Conservation (phyloP, 2,329 filamentous ascomycete genomes). For the Colletotrichum chrysophilum region DNA sequence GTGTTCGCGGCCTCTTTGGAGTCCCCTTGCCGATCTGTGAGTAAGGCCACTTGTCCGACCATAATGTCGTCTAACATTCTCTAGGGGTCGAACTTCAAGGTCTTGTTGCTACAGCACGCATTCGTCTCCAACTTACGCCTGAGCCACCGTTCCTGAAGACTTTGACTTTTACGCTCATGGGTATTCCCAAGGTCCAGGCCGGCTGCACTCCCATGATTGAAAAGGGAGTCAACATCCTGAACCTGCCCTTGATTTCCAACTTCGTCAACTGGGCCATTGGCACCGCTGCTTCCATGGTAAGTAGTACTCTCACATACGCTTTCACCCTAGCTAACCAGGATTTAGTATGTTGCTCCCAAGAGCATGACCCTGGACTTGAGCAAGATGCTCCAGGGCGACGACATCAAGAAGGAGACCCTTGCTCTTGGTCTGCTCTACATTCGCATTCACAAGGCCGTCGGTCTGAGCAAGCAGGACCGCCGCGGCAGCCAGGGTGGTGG, state of each 20-base stretch:
- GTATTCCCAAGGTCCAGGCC: constrained; percentile 85
- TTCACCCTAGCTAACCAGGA: neutral
- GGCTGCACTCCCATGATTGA: constrained; percentile 94
- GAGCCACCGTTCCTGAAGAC: constrained; percentile 93
- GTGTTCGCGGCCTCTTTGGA: constrained; percentile 86
- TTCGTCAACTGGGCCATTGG: constrained; percentile 97
- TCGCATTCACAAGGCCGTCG: constrained; percentile 85
- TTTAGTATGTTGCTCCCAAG: constrained; percentile 84
- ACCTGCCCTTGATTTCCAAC: constrained; percentile 90
- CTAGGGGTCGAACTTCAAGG: constrained; percentile 74
- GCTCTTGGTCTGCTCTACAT: constrained; percentile 92
- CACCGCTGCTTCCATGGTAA: constrained; percentile 75
- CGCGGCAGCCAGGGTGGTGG: constrained; percentile 85
- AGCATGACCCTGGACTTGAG: constrained; percentile 90
- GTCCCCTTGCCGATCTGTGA: constrained; percentile 82
- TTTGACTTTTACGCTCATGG: constrained; percentile 93
- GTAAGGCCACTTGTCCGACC: constrained; percentile 24
- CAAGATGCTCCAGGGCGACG: constrained; percentile 89
- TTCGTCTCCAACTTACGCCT: constrained; percentile 78
- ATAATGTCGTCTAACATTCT: constrained; percentile 57
- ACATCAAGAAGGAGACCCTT: constrained; percentile 86
- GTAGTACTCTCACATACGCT: rapidly evolving
- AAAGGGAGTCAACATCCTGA: constrained; percentile 87
- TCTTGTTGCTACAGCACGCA: constrained; percentile 71
- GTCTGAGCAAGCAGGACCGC: constrained; percentile 88